Evolutionary conservation across 257 asterid species (phyloP), one percentile per base, ranked within the genome.

Genomic region (Thymus mandschuricus): DNA sequence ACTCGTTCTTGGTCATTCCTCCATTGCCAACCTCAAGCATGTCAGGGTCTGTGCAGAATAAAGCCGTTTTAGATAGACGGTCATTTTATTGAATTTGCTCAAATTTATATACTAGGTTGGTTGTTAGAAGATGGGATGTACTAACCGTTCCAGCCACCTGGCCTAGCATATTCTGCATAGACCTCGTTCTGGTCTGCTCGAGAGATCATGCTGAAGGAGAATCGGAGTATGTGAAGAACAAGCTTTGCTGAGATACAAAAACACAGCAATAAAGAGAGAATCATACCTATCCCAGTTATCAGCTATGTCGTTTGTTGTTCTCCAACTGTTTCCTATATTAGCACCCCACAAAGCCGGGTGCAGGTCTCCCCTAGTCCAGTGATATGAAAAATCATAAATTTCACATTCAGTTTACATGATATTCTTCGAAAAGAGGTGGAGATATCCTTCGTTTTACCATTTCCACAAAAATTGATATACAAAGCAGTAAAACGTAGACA

Each of bases 21-120:
- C 97, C 98, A 74, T 90, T 92, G 70, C 98, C 98, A n/a, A 92
- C 74, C 83, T 92, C 98, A 72, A 92, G 98, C 98, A 92, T 92
- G 79, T 92, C 97, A 2, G 98, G 98, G 76, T 90, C 98, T 92
- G 82, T 64, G 33, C 1, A 72, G 8, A 70, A 45, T 35, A 13
- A 69, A 75, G 43, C 59, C 76, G 64, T 62, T 68, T 40, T 28
- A 55, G 27, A 66, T 34, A 11, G 1, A 48, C 11, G 34, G 35
- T n/a, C 27, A 28, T 60, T 63, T 63, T 59, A 65, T 64, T 21
- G 31, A 40, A 2, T 58, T 41, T n/a, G n/a, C 31, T 41, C 43
- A 35, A 30, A 61, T 28, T 63, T 15, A 28, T 33, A 43, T 13
- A 33, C 15, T 11, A 70, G 56, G 72, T 21, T 38, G 41, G 4